Base-by-base conservation (phyloP, 108 stramenopile genomes). In the Discostella pseudostelligera region DNA sequence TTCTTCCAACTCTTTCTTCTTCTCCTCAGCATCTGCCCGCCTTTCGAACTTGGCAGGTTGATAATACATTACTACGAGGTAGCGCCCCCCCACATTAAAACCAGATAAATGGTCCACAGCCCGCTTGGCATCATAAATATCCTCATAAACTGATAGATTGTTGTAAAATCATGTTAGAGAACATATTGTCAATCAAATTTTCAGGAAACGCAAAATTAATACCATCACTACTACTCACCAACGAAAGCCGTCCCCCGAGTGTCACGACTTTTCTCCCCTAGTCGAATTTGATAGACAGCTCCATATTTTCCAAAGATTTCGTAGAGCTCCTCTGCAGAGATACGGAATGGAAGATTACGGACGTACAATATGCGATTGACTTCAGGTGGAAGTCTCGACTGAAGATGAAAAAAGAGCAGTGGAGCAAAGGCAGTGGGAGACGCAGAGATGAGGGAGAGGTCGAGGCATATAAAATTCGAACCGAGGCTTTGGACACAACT, bases 291-390 rank as follows among this genome's bases (percentile, higher is more conserved):
- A 78, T 93, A 90, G 25, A 99, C 95, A 7, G 99, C 96, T 11
- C 99, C 99, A 74, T 98, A 99, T 64, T 97, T 98, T 13, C 99
- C 99, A 76, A 99, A 99, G 1, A 98, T 97, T 14, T 96, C 95
- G 69, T 98, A 99, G 51, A 99, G 66, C 47, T 98, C 97, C n/a
- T 98, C 97, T 4, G 97, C 78, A 3, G 96, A 90, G 29, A 99
- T 91, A 56, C 89, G 92, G 67, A 97, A 99, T 11, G 99, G 99
- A 7, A 99, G 82, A 71, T 99, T 98, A n/a, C 96, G 82, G 26
- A 99, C 97, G 61, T 95, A 98, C 2, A 97, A 67, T 36, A 97
- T 92, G 0, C 97, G 87, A 69, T 96, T 97, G 13, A 99, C 98
- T 74, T 99, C 96, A 20, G 98, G 98, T 4, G 98, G 96, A 22